A percentile compares a stretch with the other conserved stretches of the same genome.
These are phyloP conservation scores for Phaeotremella fagi DNA, from an alignment of 768 basidiomycete species.

Conservation along the genomic window DNA sequence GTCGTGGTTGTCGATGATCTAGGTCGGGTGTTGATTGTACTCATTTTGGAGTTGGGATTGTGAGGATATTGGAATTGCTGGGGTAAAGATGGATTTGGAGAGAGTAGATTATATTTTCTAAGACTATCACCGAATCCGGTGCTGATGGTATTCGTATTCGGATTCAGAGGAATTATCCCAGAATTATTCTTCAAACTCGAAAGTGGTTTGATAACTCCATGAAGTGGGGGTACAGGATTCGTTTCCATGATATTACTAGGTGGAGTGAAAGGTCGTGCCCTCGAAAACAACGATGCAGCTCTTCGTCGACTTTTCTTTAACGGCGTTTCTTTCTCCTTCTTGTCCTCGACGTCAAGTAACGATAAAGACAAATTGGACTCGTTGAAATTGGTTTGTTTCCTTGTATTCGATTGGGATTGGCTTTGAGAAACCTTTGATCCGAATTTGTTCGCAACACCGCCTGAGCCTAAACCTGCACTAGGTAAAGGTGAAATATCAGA, in stretches of 20 bases:
- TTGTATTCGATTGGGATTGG: conserved; percentile 3
- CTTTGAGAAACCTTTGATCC: conserved; percentile 8
- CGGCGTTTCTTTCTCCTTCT: not conserved
- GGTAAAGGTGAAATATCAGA: not conserved
- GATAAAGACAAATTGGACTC: not conserved
- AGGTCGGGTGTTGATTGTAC: too few relatives aligned
- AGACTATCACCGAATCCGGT: too few relatives aligned
- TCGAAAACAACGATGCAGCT: conserved; percentile 17
- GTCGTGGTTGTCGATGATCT: too few relatives aligned
- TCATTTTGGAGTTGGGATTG: not conserved
- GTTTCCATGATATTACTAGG: conserved; percentile 17
- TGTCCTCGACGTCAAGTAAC: not conserved
- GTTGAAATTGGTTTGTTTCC: not conserved
- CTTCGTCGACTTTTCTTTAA: conserved; percentile 13
- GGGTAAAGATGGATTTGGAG: not conserved
- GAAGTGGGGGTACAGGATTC: conserved; percentile 11
- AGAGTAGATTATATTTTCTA: too few relatives aligned
- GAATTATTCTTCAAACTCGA: too few relatives aligned
- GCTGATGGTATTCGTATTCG: too few relatives aligned
- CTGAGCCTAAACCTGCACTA: not conserved
- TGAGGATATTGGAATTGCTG: not conserved
- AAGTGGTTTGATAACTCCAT: not conserved
- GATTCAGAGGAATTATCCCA: too few relatives aligned
- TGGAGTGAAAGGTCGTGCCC: conserved; percentile 24
- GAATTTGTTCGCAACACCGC: conserved; percentile 5